Evolutionary conservation across 1,284 basidiomycete genomes (phyloP).

Genomic region (Cryptococcus wingfieldii): DNA sequence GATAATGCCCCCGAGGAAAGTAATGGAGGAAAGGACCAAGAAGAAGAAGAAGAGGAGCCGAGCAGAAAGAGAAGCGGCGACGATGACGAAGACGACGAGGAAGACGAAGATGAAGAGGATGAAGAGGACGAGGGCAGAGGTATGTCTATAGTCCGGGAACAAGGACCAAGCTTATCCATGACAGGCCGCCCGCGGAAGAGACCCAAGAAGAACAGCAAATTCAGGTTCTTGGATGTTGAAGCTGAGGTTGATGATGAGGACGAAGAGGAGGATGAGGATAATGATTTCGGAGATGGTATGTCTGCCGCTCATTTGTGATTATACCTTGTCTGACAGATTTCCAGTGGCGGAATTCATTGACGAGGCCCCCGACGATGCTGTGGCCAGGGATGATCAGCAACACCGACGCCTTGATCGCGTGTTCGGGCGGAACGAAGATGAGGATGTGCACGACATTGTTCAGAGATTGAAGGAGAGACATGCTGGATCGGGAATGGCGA

Average conservation of each 20-base stretch:
- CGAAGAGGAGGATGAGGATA: conserved; percentile 90
- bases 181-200: conserved; percentile 13
- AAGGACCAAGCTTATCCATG: background rate
- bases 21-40: conserved; percentile 62
- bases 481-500: conserved; percentile 60
- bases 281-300: conserved; percentile 65
- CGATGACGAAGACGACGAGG: conserved; percentile 19
- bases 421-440: conserved; percentile 72
- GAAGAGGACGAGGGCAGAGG: conserved; percentile 26
- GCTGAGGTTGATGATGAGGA: conserved; percentile 92
- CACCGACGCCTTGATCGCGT: conserved; percentile 76
- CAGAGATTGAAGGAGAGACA: conserved; percentile 79
- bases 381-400: conserved; percentile 59
- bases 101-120: conserved; percentile 32
- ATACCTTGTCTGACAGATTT: conserved; percentile 8
- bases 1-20: conserved; percentile 22
- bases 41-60: conserved; percentile 86
- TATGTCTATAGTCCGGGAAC: background rate
- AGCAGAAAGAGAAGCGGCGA: conserved; percentile 84
- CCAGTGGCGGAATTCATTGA: conserved; percentile 67
- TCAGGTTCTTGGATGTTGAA: conserved; percentile 90
- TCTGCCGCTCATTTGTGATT: conserved; percentile 5
- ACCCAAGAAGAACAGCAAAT: conserved; percentile 49
- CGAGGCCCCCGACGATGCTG: conserved; percentile 63
- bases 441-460: conserved; percentile 82